A percentile compares a stretch with the other conserved stretches of the same genome.
Conservation (phyloP, 371 early-diverging fungal genomes). For the Lichtheimia hyalospora region DNA sequence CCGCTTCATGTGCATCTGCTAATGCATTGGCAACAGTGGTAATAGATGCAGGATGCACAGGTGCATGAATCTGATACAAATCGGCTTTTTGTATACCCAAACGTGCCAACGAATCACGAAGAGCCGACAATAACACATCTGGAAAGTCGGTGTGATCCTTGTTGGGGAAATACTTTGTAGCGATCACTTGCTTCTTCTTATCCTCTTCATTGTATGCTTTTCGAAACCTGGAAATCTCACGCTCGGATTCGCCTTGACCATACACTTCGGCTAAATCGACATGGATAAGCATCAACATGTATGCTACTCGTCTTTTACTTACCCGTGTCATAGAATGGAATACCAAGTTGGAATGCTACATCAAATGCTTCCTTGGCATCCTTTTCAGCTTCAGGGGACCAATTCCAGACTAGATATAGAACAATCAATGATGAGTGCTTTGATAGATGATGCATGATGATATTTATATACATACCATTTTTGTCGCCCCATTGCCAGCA, state of each 20-base stretch:
- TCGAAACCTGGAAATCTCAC: constrained; percentile 38
- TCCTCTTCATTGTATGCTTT: constrained; percentile 22
- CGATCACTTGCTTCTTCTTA: constrained; percentile 33
- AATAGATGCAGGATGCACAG: constrained; percentile 51
- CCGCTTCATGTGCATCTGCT: constrained; percentile 53
- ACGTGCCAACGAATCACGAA: constrained; percentile 53
- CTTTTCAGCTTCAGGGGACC: constrained; percentile 37
- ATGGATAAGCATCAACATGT: neutral
- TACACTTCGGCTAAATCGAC: constrained; percentile 49
- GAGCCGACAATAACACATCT: constrained; percentile 41
- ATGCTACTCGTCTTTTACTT: constrained; percentile 2
- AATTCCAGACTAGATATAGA: constrained; percentile 32
- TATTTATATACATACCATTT: constrained; percentile 18
- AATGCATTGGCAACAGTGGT: constrained; percentile 54
- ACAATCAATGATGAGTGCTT: neutral
- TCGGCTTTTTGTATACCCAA: constrained; percentile 59
- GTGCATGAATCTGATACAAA: constrained; percentile 77
- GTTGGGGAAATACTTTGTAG: constrained; percentile 55
- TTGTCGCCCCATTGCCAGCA: constrained; percentile 60
- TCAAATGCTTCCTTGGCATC: constrained; percentile 44
- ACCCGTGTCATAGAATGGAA: constrained; percentile 46
- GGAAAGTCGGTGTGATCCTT: constrained; percentile 40
- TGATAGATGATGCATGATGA: neutral
- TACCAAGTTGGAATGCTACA: constrained; percentile 25
- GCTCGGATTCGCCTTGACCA: constrained; percentile 58